These are phyloP conservation scores for Colletotrichum acutatum DNA, from an alignment of 2,329 filamentous ascomycete species.

Conservation along the genomic window DNA sequence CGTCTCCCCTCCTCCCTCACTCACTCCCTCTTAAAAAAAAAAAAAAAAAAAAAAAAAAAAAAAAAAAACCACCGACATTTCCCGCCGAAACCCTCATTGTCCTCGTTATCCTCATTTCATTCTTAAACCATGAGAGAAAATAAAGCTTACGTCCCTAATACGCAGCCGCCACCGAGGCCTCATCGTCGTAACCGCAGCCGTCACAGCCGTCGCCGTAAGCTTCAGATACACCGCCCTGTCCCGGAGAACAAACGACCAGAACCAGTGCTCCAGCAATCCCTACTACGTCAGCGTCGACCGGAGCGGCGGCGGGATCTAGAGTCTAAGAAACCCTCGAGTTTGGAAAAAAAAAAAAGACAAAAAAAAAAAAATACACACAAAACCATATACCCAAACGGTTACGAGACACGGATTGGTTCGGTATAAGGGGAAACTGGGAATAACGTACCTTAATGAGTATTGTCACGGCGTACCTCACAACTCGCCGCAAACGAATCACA, in stretches of 20 bases:
- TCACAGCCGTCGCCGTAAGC: conserved; percentile 42
- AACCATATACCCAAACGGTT: background rate
- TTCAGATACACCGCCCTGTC: conserved; percentile 49
- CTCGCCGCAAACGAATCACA: background rate
- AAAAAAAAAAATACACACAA: background rate
- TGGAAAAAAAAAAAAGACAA: background rate
- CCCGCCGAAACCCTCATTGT: too few relatives aligned
- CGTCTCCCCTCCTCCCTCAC: conserved; percentile 39
- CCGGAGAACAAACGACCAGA: conserved; percentile 54
- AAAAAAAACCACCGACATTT: conserved; percentile 38
- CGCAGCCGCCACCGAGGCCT: conserved; percentile 53
- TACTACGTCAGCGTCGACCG: conserved; percentile 64
- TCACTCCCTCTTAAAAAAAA: too few relatives aligned
- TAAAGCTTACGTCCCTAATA: too few relatives aligned
- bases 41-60: too few relatives aligned
- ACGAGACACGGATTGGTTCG: background rate
- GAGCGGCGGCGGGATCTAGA: conserved; percentile 59
- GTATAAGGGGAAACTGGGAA: background rate
- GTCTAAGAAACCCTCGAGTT: too few relatives aligned
- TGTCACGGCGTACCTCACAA: background rate
- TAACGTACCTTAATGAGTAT: background rate
- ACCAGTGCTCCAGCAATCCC: conserved; percentile 49
- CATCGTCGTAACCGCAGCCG: conserved; percentile 46
- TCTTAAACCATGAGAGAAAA: too few relatives aligned
- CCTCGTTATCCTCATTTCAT: too few relatives aligned